phyloP scores from a whole-genome alignment of 306 rosid genomes.

The Acacia melanoxylon region DNA sequence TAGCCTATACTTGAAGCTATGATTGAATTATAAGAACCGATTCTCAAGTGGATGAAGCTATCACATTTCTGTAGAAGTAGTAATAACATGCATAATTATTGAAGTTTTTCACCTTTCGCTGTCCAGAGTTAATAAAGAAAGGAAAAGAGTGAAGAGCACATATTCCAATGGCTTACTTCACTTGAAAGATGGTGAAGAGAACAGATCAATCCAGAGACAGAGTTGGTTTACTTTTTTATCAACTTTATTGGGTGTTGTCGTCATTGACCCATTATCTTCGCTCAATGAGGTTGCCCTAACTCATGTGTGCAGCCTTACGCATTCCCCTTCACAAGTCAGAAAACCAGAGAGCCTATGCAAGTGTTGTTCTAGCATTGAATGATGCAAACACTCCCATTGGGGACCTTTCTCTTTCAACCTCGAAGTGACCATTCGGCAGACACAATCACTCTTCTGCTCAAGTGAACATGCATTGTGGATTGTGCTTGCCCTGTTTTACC shows the following conservation, averaged over 20 bases:
- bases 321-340: slow-evolving; percentile 12
- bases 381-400: background rate
- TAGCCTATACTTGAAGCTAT: slow-evolving; percentile 7
- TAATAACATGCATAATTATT: background rate
- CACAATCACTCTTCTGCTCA: background rate
- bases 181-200: slow-evolving; percentile 30
- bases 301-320: background rate
- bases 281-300: slow-evolving; percentile 27
- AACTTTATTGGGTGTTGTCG: slow-evolving; percentile 29
- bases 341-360: background rate
- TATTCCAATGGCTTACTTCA: slow-evolving; percentile 29
- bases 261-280: slow-evolving; percentile 36
- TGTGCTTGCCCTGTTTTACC: background rate
- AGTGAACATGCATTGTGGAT: background rate
- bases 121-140: background rate
- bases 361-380: slow-evolving; percentile 4
- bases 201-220: background rate
- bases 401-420: background rate
- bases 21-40: background rate
- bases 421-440: background rate
- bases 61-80: background rate
- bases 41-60: background rate
- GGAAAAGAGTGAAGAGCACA: slow-evolving; percentile 32
- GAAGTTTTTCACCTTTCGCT: background rate
- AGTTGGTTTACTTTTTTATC: background rate